Evolutionary conservation across 805 yeast species (phyloP).

Genomic region (Wickerhamomyces kurtzmanii): DNA sequence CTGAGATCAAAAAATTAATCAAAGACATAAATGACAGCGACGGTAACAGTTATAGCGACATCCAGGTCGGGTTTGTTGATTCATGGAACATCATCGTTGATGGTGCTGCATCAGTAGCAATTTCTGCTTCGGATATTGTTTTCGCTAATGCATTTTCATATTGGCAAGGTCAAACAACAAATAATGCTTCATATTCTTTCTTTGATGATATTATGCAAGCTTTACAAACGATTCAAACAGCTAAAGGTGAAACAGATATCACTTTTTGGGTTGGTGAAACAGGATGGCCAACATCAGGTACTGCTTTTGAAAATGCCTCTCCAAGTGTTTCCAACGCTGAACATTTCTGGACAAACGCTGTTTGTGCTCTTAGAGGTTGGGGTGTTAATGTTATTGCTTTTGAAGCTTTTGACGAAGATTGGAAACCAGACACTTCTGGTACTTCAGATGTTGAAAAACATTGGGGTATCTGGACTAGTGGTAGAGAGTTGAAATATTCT

Average conservation of each 20-base stretch:
- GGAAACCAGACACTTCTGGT: slow-evolving; percentile 92
- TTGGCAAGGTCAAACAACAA: slow-evolving; percentile 94
- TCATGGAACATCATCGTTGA: slow-evolving; percentile 92
- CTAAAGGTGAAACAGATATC: slow-evolving; percentile 80
- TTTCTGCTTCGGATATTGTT: slow-evolving; percentile 74
- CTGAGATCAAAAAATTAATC: slow-evolving; percentile 50
- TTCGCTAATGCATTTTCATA: slow-evolving; percentile 95
- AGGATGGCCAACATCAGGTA: slow-evolving; percentile 93
- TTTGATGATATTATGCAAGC: slow-evolving; percentile 98
- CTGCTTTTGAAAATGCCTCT: slow-evolving; percentile 50
- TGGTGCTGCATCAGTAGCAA: slow-evolving; percentile 59
- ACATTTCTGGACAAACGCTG: slow-evolving; percentile 76
- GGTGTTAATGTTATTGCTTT: slow-evolving; percentile 88
- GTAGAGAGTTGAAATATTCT: slow-evolving; percentile 34
- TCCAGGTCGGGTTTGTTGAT: slow-evolving; percentile 88
- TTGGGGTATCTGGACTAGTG: slow-evolving; percentile 83
- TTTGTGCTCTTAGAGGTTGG: slow-evolving; percentile 94
- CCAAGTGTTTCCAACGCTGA: slow-evolving; percentile 73
- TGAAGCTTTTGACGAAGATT: slow-evolving; percentile 92
- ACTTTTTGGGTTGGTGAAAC: slow-evolving; percentile 96
- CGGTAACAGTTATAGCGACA: slow-evolving; percentile 64
- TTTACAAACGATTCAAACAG: slow-evolving; percentile 74
- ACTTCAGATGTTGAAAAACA: slow-evolving; percentile 80
- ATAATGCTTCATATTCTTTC: slow-evolving; percentile 83
- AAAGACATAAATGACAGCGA: slow-evolving; percentile 61